Conservation (phyloP, 345 rosid genomes). For the Aurinia saxatilis region DNA sequence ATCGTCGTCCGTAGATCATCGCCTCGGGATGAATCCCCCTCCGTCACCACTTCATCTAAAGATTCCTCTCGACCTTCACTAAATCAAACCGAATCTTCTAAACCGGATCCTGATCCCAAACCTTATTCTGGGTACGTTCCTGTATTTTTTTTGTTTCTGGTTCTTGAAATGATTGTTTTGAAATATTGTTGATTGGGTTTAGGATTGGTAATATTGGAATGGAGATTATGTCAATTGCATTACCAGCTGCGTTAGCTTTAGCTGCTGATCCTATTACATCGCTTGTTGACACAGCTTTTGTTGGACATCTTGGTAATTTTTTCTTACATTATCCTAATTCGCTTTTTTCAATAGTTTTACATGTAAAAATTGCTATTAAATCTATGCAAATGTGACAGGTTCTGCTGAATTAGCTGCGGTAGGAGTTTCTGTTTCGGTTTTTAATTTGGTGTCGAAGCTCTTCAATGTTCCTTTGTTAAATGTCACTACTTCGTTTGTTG, state of each 20-base stretch:
- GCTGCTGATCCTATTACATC: conserved; percentile 89
- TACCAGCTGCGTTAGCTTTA: conserved; percentile 90
- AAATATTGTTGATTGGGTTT: conserved; percentile 27
- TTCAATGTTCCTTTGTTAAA: conserved; percentile 87
- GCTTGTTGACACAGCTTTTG: conserved; percentile 77
- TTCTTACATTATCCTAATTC: background rate
- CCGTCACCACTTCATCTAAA: conserved; percentile 17
- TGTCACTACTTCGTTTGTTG: conserved; percentile 86
- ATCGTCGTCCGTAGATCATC: conserved; percentile 26
- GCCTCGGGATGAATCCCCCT: conserved; percentile 18
- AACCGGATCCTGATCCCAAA: conserved; percentile 19
- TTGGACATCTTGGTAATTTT: conserved; percentile 74
- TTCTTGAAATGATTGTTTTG: background rate
- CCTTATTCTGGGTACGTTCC: conserved; percentile 30
- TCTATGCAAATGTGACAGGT: conserved; percentile 36
- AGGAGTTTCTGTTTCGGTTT: conserved; percentile 76
- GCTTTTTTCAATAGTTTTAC: background rate
- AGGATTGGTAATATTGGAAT: conserved; percentile 50
- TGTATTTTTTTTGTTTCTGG: background rate
- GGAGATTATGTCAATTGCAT: conserved; percentile 76
- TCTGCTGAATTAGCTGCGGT: conserved; percentile 87
- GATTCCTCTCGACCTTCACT: conserved; percentile 18
- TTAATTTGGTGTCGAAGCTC: conserved; percentile 80
- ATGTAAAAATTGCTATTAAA: background rate
- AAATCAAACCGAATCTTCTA: conserved; percentile 7